These are phyloP conservation scores for Ogataea trehalophila DNA, from an alignment of 805 yeast species.

Conservation along the genomic window DNA sequence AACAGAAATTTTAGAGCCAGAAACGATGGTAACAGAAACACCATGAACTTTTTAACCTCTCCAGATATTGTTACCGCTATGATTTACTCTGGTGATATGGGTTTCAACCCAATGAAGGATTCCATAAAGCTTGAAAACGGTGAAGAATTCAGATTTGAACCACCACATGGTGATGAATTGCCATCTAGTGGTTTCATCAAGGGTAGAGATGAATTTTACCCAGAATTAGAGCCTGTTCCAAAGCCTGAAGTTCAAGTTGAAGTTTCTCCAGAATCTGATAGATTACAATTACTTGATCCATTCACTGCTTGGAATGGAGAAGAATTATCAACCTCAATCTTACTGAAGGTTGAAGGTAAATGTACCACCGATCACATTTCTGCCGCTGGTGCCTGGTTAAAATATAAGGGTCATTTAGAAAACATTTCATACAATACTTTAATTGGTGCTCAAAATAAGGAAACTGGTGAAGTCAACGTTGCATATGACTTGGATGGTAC, in stretches of 20 bases:
- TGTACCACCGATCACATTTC: slow-evolving; percentile 98
- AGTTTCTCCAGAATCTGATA: slow-evolving; percentile 81
- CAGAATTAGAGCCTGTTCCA: slow-evolving; percentile 52
- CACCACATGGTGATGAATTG: slow-evolving; percentile 87
- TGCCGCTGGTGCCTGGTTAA: slow-evolving; percentile 98
- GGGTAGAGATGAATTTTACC: slow-evolving; percentile 62
- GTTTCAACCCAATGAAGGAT: slow-evolving; percentile 94
- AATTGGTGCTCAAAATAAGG: slow-evolving; percentile 95
- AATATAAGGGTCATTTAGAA: slow-evolving; percentile 96
- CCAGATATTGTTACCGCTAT: slow-evolving; percentile 95
- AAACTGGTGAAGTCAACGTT: slow-evolving; percentile 91
- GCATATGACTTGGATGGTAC: slow-evolving; percentile 84
- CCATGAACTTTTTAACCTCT: slow-evolving; percentile 95
- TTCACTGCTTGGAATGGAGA: slow-evolving; percentile 82
- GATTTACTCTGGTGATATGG: slow-evolving; percentile 93
- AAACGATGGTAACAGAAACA: slow-evolving; percentile 96
- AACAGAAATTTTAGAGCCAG: slow-evolving; percentile 98
- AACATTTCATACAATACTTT: slow-evolving; percentile 92
- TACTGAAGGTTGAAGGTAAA: slow-evolving; percentile 92
- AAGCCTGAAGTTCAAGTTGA: slow-evolving; percentile 44
- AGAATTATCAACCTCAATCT: slow-evolving; percentile 70
- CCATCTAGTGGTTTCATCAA: slow-evolving; percentile 87
- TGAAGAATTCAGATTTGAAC: slow-evolving; percentile 79
- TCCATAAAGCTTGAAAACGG: slow-evolving; percentile 84
- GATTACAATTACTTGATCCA: slow-evolving; percentile 88